Percentiles rank a stretch among this genome's conserved stretches.
Conservation (phyloP, 257 asterid genomes). For the Lycium ferocissimum region DNA sequence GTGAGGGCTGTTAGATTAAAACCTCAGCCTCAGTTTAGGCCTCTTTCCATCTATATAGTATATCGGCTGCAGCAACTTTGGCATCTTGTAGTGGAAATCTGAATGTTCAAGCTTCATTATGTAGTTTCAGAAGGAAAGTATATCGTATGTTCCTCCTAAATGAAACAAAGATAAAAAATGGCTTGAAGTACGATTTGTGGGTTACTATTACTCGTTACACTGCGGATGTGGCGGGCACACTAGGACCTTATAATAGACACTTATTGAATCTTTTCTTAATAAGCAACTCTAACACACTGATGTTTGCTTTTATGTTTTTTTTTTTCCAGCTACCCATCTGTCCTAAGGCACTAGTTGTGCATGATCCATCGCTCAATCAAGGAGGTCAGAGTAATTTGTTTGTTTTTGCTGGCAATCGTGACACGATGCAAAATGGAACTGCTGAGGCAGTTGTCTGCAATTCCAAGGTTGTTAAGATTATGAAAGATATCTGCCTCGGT, state of each 20-base stretch:
- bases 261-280: neutral
- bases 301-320: slow-evolving; percentile 42
- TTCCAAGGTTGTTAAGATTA: slow-evolving; percentile 54
- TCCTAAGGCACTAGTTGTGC: slow-evolving; percentile 38
- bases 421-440: slow-evolving; percentile 39
- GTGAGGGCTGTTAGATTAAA: neutral
- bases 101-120: slow-evolving; percentile 2
- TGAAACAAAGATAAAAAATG: neutral
- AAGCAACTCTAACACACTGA: neutral
- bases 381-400: slow-evolving; percentile 39
- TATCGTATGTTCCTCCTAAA: neutral
- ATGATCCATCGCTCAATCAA: slow-evolving; percentile 34
- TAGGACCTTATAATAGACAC: neutral
- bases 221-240: neutral
- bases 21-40: neutral
- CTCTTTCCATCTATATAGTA: slow-evolving; percentile 11
- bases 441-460: slow-evolving; percentile 34
- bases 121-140: slow-evolving; percentile 5
- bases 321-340: slow-evolving; percentile 50
- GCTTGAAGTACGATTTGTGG: neutral
- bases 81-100: neutral
- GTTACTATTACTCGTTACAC: neutral
- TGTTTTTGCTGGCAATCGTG: slow-evolving; percentile 36
- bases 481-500: neutral
- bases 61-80: neutral